Conservation (phyloP, 371 early-diverging fungal species). For the Mortierella sp. region DNA sequence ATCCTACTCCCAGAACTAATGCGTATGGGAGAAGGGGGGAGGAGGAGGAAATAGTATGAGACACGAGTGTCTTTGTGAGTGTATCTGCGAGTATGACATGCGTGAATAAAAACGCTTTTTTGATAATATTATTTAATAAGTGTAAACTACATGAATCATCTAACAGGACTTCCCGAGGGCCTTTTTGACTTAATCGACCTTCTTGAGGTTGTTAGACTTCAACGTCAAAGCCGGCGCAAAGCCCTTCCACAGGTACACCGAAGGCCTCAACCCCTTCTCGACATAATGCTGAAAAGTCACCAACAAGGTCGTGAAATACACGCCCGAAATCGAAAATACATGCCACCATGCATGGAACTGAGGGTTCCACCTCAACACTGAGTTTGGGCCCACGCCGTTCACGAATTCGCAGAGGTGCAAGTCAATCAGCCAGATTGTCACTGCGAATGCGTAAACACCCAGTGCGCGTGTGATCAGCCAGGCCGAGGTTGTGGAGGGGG, state of each 20-base stretch:
- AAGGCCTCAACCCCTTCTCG: slow-evolving; percentile 35
- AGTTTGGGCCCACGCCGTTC: slow-evolving; percentile 50
- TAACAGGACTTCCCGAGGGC: too few species aligned
- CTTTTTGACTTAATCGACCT: slow-evolving; percentile 1
- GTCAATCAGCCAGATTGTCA: slow-evolving; percentile 51
- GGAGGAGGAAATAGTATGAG: not conserved
- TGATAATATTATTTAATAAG: too few species aligned
- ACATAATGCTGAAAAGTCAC: slow-evolving; percentile 52
- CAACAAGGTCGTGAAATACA: slow-evolving; percentile 47
- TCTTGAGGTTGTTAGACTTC: slow-evolving; percentile 15
- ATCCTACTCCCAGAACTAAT: slow-evolving; percentile 18
- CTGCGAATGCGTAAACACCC: slow-evolving; percentile 42
- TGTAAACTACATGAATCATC: too few species aligned
- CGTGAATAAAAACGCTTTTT: not conserved
- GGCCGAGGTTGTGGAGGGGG: slow-evolving; percentile 13
- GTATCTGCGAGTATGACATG: not conserved
- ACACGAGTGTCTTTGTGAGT: not conserved
- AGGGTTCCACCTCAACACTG: slow-evolving; percentile 51
- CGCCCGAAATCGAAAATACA: slow-evolving; percentile 44
- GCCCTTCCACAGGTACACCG: slow-evolving; percentile 48
- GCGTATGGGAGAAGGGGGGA: not conserved
- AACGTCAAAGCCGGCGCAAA: slow-evolving; percentile 43
- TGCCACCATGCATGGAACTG: slow-evolving; percentile 58
- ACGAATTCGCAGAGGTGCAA: slow-evolving; percentile 52
- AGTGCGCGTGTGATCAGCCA: slow-evolving; percentile 50